Percentiles rank a stretch among this genome's conserved stretches.
Conservation (phyloP, 495 filamentous ascomycete genomes). For the Penicillium macrosclerotiorum region DNA sequence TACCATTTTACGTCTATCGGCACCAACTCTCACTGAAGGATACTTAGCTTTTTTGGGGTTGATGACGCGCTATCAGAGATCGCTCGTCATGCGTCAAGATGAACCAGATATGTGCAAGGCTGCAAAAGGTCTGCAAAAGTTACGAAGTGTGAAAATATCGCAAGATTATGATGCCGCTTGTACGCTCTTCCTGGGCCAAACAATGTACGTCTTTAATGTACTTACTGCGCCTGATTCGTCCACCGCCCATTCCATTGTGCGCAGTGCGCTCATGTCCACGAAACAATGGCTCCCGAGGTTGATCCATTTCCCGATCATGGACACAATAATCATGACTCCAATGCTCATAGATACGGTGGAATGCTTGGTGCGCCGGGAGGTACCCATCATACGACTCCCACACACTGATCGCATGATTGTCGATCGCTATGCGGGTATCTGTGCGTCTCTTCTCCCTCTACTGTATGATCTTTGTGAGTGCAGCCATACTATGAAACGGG, state of each 20-base stretch:
- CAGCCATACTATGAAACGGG: constrained; percentile 20
- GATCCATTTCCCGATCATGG: constrained; percentile 22
- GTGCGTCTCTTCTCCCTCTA: constrained; percentile 26
- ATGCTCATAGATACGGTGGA: constrained; percentile 33
- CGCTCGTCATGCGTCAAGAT: constrained; percentile 19
- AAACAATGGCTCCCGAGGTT: constrained; percentile 28
- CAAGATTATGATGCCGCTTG: constrained; percentile 25
- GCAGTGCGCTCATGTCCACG: constrained; percentile 26
- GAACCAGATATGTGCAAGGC: constrained; percentile 25
- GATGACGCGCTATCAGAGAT: constrained; percentile 26
- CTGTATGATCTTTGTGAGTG: constrained; percentile 33
- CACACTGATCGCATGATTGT: constrained; percentile 24
- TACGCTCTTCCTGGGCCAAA: constrained; percentile 27
- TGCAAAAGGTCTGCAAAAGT: constrained; percentile 22
- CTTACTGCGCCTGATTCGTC: constrained; percentile 25
- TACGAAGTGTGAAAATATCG: constrained; percentile 20
- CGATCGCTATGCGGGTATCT: constrained; percentile 34
- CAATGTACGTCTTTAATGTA: constrained; percentile 30
- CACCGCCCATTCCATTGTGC: constrained; percentile 27
- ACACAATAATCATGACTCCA: constrained; percentile 31
- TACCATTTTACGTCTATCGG: constrained; percentile 19
- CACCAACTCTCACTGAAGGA: constrained; percentile 21
- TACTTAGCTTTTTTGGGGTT: constrained; percentile 26
- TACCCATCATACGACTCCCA: constrained; percentile 31
- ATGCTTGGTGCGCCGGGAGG: constrained; percentile 28